Conservation (phyloP, 768 basidiomycete genomes). For the Mycena metata region DNA sequence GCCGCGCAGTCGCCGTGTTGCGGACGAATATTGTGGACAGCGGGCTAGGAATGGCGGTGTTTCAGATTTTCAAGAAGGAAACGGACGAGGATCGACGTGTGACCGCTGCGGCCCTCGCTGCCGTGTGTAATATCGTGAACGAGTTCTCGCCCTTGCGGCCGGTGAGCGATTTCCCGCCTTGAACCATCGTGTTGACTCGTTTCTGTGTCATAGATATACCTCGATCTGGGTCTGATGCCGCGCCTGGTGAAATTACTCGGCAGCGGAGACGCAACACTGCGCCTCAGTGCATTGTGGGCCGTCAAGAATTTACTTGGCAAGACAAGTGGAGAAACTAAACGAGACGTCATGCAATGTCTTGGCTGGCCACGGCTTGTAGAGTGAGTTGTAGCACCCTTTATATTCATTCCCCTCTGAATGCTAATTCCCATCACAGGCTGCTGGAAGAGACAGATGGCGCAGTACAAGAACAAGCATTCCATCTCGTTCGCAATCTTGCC, state of each 20-base stretch:
- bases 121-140: slow-evolving; percentile 88
- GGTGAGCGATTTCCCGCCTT: slow-evolving; percentile 50
- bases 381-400: slow-evolving; percentile 54
- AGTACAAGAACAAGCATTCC: slow-evolving; percentile 80
- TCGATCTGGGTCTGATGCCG: slow-evolving; percentile 77
- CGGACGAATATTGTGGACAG: slow-evolving; percentile 89
- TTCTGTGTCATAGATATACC: slow-evolving; percentile 62
- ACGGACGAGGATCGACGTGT: slow-evolving; percentile 79
- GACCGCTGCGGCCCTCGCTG: slow-evolving; percentile 75
- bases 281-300: slow-evolving; percentile 86
- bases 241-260: slow-evolving; percentile 72
- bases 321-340: slow-evolving; percentile 71
- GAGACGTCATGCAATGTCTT: slow-evolving; percentile 73
- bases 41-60: slow-evolving; percentile 80
- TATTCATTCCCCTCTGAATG: not conserved
- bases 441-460: slow-evolving; percentile 65
- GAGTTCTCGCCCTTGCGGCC: slow-evolving; percentile 86
- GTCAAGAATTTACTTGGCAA: slow-evolving; percentile 86
- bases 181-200: slow-evolving; percentile 11
- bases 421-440: slow-evolving; percentile 48
- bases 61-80: slow-evolving; percentile 59
- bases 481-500: slow-evolving; percentile 75
- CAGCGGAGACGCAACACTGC: slow-evolving; percentile 66
- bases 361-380: slow-evolving; percentile 72
- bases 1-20: slow-evolving; percentile 82